Evolutionary conservation across 2,329 filamentous ascomycete species (phyloP), one percentile per base, ranked within the genome.

Genomic region (Xylaria sp.): DNA sequence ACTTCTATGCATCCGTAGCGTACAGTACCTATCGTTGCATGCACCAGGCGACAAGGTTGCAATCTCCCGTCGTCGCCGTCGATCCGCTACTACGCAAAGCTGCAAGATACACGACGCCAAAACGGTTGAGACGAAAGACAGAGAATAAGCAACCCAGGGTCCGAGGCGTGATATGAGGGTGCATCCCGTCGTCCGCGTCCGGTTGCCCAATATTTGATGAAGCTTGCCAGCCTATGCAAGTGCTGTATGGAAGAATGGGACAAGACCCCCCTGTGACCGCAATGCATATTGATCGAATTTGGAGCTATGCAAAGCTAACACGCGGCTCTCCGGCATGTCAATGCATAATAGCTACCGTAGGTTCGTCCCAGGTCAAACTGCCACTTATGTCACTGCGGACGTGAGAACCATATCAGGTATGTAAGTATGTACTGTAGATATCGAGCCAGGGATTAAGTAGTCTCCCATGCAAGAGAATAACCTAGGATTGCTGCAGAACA

Each of bases 241-340:
- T 50, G 48, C 45, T 60, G 54, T 69, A 54, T 54, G 54, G 59
- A 61, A 50, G 45, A 55, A 61, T 24, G 42, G 32, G 30, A 54
- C 27, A 61, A 32, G 56, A 57, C 50, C 14, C 17, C 51, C 32
- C 50, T 56, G 51, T 64, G 36, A 36, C 55, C 24, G 8, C 59
- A 42, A 64, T 39, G 17, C 24, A 55, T 47, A 42, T 54, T 68
- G 34, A 48, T 54, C 32, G n/a, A 19, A 61, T 60, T 65, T 21
- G 48, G 61, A 65, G 45, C 30, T 47, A 68, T 63, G 59, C 68
- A 55, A 65, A 62, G 39, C 61, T 62, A 50, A 56, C 47, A 60
- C 32, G 68, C 65, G 61, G 64, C 61, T 68, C 65, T 30, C 56
- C 61, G 54, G 65, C 65, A 63, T 60, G 62, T 61, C 64, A 53